These are phyloP conservation scores for Chloris gayana DNA, from an alignment of 176 grass and related monocot genomes.

Conservation along the genomic window DNA sequence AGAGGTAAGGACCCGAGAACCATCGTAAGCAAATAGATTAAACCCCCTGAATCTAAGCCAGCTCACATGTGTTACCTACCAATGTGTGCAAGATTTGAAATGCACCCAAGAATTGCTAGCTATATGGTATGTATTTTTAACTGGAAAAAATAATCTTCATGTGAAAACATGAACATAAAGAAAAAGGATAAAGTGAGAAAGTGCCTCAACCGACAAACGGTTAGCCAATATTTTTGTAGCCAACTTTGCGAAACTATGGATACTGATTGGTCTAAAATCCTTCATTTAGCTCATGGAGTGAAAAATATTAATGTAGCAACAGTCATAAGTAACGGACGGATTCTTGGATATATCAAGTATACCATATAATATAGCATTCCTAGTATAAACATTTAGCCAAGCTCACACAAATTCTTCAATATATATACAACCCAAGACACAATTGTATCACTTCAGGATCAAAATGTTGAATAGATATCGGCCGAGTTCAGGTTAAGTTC, in stretches of 20 bases:
- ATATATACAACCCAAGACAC: background rate
- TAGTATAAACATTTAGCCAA: background rate
- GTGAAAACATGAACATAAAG: background rate
- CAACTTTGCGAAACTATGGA: too few species aligned
- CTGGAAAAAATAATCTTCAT: background rate
- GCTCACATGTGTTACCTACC: background rate
- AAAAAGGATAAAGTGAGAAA: too few species aligned
- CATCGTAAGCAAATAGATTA: background rate
- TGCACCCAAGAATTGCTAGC: background rate
- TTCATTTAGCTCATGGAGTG: too few species aligned
- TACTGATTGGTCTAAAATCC: too few species aligned
- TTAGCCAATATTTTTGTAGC: too few species aligned
- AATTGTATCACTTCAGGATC: background rate
- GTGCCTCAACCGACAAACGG: too few species aligned
- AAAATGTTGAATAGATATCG: background rate
- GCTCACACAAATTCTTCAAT: background rate
- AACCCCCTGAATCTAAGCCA: slow-evolving; percentile 8
- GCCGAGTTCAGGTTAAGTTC: too few species aligned
- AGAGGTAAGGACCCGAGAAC: background rate
- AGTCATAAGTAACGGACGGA: slow-evolving; percentile 6
- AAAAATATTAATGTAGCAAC: background rate
- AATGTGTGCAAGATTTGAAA: slow-evolving; percentile 2
- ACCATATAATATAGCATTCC: slow-evolving; percentile 13
- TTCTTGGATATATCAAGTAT: slow-evolving; percentile 7
- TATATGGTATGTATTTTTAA: slow-evolving; percentile 22